phyloP scores from a whole-genome alignment of 441 rosid species.

The Hura crepitans region DNA sequence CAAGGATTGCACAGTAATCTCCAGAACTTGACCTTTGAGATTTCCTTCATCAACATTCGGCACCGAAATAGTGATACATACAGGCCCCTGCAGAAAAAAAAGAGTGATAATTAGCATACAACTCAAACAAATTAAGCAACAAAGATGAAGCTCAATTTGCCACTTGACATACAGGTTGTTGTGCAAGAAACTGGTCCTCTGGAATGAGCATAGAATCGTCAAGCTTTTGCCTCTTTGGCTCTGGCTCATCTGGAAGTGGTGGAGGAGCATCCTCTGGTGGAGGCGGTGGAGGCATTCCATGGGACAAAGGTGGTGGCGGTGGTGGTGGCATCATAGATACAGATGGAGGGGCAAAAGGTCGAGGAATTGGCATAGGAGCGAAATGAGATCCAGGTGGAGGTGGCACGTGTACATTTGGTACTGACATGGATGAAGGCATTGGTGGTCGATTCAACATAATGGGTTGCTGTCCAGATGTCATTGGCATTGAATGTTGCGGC shows the following conservation, averaged over 20 bases:
- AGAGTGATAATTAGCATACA: neutral
- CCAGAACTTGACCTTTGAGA: conserved; percentile 74
- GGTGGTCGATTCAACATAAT: conserved; percentile 66
- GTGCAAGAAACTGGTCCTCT: conserved; percentile 85
- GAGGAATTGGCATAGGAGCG: conserved; percentile 53
- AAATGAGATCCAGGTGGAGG: conserved; percentile 91
- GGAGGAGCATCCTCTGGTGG: conserved; percentile 96
- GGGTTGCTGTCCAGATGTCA: conserved; percentile 61
- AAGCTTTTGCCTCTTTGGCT: conserved; percentile 82
- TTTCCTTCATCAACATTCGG: conserved; percentile 85
- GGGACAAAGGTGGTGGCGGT: conserved; percentile 72
- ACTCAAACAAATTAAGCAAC: neutral
- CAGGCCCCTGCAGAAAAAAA: conserved; percentile 61
- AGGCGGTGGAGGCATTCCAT: conserved; percentile 90
- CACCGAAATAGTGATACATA: conserved; percentile 55
- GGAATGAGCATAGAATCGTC: conserved; percentile 77
- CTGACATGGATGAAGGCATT: conserved; percentile 43
- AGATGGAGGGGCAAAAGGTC: conserved; percentile 50
- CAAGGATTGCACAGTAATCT: conserved; percentile 69
- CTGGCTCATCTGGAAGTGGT: conserved; percentile 95
- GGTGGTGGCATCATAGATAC: conserved; percentile 68
- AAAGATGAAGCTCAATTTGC: neutral
- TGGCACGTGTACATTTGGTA: conserved; percentile 48
- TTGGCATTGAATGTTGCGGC: conserved; percentile 57
- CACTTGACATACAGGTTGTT: conserved; percentile 53